Percentiles rank a stretch among this genome's conserved stretches.
Conservation (phyloP, 176 grass and related monocot genomes). For the Aegilops speltoides region DNA sequence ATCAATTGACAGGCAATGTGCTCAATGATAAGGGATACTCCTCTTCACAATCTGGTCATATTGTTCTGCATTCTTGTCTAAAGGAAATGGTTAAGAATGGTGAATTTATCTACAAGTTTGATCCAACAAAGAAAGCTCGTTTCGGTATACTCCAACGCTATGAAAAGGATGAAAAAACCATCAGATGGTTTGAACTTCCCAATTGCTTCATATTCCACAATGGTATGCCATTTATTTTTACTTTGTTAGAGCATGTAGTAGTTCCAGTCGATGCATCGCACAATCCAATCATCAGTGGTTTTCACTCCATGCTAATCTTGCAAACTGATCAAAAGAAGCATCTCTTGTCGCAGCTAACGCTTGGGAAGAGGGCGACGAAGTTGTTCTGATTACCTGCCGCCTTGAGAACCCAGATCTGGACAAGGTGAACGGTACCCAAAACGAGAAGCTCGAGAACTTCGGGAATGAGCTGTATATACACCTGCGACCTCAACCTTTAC, state of each 20-base stretch:
- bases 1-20: not conserved
- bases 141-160: conserved; percentile 87
- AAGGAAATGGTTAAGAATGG: conserved; percentile 93
- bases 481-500: not conserved
- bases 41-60: not conserved
- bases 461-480: conserved; percentile 79
- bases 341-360: conserved; percentile 66
- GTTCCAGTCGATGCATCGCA: not conserved
- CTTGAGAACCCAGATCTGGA: conserved; percentile 82
- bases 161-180: conserved; percentile 74
- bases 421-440: conserved; percentile 53
- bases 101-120: conserved; percentile 89
- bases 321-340: conserved; percentile 16
- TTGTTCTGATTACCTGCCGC: conserved; percentile 80
- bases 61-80: conserved; percentile 21
- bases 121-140: conserved; percentile 83
- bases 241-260: not conserved
- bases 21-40: not conserved
- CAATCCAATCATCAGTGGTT: not conserved
- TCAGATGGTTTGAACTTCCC: conserved; percentile 99
- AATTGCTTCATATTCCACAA: conserved; percentile 99
- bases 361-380: conserved; percentile 88
- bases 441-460: conserved; percentile 66
- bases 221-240: conserved; percentile 41
- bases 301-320: not conserved